These are phyloP conservation scores for Galerina marginata DNA, from an alignment of 768 basidiomycete species.

Conservation along the genomic window DNA sequence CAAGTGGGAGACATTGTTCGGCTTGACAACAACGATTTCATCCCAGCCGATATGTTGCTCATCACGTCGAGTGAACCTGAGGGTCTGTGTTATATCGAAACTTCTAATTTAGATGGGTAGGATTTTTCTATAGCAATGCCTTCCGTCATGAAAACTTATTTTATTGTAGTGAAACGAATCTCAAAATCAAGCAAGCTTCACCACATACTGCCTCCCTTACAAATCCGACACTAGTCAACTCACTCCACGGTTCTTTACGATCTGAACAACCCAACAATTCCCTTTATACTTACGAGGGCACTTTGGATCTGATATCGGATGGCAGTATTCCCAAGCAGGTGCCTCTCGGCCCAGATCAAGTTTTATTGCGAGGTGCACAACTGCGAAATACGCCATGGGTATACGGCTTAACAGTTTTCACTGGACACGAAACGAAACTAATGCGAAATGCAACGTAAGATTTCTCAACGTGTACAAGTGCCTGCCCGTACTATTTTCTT, in stretches of 20 bases:
- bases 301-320: constrained; percentile 65
- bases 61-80: constrained; percentile 94
- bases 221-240: constrained; percentile 73
- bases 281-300: constrained; percentile 93
- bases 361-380: constrained; percentile 93
- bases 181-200: constrained; percentile 98
- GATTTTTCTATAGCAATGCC: constrained; percentile 11
- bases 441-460: constrained; percentile 98
- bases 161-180: constrained; percentile 83
- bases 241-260: constrained; percentile 82
- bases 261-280: constrained; percentile 99
- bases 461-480: background rate
- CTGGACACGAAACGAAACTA: constrained; percentile 97
- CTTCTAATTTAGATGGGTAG: constrained; percentile 96
- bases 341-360: constrained; percentile 93
- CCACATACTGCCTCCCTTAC: constrained; percentile 80
- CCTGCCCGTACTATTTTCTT: background rate
- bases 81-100: constrained; percentile 97
- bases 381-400: constrained; percentile 96
- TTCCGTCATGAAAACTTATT: background rate
- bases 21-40: constrained; percentile 90
- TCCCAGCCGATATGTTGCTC: constrained; percentile 92
- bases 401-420: constrained; percentile 92
- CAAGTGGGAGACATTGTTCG: constrained; percentile 92
- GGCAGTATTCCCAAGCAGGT: constrained; percentile 75